phyloP scores from a whole-genome alignment of 2,329 filamentous ascomycete species.

The Pestalotiopsis sp. region DNA sequence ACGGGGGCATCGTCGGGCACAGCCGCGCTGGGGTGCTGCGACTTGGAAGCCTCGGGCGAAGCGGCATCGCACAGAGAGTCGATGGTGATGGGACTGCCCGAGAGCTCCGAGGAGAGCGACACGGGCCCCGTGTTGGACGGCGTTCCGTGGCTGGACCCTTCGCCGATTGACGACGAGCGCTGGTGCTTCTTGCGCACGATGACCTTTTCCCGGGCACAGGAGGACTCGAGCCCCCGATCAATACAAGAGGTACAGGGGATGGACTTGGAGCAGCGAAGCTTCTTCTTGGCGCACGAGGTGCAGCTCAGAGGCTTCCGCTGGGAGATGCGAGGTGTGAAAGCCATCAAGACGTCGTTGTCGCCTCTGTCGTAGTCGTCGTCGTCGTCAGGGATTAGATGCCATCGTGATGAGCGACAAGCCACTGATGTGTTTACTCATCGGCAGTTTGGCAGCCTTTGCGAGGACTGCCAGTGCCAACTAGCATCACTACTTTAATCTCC shows the following conservation, averaged over 20 bases:
- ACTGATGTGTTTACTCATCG: background rate
- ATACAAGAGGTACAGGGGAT: background rate
- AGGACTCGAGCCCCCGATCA: background rate
- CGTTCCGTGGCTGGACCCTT: background rate
- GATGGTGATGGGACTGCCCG: background rate
- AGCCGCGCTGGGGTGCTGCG: background rate
- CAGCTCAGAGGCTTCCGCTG: background rate
- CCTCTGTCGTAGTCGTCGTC: background rate
- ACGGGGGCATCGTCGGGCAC: constrained; percentile 4
- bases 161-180: background rate
- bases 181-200: constrained; percentile 7
- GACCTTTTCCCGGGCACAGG: constrained; percentile 3
- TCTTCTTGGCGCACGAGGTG: background rate
- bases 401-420: background rate
- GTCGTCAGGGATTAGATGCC: background rate
- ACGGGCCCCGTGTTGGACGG: background rate
- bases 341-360: background rate
- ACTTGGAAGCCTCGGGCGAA: background rate
- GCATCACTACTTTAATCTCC: background rate
- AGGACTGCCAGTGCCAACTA: background rate
- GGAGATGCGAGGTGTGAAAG: background rate
- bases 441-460: background rate
- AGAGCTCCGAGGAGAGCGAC: background rate
- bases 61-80: background rate
- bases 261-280: constrained; percentile 3